Percentiles rank a stretch among this genome's conserved stretches.
Evolutionary conservation across 163 green algal species (phyloP).

Genomic region (Chlorella variabilis): DNA sequence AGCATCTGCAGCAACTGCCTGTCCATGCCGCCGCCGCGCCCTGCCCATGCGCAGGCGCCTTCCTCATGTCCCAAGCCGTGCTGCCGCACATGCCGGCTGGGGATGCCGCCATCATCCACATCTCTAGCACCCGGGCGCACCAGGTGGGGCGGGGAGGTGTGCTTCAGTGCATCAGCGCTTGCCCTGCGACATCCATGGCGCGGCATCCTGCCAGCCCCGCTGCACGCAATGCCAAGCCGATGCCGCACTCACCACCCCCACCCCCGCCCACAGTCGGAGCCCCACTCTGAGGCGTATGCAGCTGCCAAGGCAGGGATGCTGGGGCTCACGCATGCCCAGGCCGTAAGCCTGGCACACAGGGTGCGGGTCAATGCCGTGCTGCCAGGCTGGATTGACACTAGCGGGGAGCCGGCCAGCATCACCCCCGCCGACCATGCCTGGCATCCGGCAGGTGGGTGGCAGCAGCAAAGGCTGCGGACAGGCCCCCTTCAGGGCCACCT

Average conservation of each 20-base stretch:
- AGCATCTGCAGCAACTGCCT: neutral
- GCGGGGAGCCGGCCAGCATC: slow-evolving; percentile 32
- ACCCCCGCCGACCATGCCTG: slow-evolving; percentile 54
- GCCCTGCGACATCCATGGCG: no score
- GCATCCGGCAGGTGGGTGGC: slow-evolving; percentile 51
- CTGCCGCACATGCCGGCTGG: slow-evolving; percentile 45
- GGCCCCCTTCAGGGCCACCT: no score
- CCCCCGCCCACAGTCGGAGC: slow-evolving; percentile 48
- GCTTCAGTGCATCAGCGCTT: no score
- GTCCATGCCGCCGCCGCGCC: neutral
- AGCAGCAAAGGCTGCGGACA: neutral
- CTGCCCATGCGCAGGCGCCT: slow-evolving; percentile 39
- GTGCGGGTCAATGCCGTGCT: slow-evolving; percentile 61
- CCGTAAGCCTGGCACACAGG: slow-evolving; percentile 17
- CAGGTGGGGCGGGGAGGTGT: slow-evolving; percentile 61
- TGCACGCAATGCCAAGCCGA: no score
- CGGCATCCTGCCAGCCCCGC: no score
- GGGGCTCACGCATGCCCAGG: slow-evolving; percentile 65
- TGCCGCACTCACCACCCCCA: neutral
- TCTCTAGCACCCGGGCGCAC: slow-evolving; percentile 57
- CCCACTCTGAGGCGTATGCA: slow-evolving; percentile 62
- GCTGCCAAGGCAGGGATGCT: slow-evolving; percentile 66
- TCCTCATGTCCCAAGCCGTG: slow-evolving; percentile 51
- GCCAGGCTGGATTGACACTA: slow-evolving; percentile 68
- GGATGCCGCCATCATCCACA: slow-evolving; percentile 58